Base-by-base conservation (phyloP, 176 grass and related monocot genomes). In the Pharus latifolius region DNA sequence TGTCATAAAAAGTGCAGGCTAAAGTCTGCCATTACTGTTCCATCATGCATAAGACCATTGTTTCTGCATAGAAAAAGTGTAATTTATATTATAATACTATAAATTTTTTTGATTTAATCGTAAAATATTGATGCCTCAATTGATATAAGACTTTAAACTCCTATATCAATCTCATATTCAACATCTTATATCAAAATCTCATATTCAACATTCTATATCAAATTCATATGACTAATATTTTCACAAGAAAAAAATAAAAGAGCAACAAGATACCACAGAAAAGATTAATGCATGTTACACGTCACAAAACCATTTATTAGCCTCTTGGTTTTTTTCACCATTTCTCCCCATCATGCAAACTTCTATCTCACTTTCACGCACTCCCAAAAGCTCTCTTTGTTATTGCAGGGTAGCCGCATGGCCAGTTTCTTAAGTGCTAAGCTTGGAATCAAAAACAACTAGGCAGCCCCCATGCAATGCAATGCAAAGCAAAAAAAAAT, bases 371-470 rank as follows among this genome's bases (percentile, higher is more conserved):
- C 60, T 78, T 81, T 48, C 77, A 74, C 58, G 48, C 33, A 49
- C 56, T 56, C 81, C 66, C 43, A 47, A 46, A 87, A 22, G 32
- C 48, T 82, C 52, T 61, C 25, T 70, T 46, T 71, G 65, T 29
- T 44, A 37, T 34, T 51, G 80, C 80, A 74, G 61, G 69, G 28
- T 56, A 72, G 44, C 58, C 25, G 72, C 50, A 67, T 79, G 78
- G 32, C 61, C n/a, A 71, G 66, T 91, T 88, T 86, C 89, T 82
- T 82, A 63, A 68, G 49, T 12, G 64, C 75, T 83, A 92, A 88
- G 84, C 63, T 78, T 71, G 78, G 84, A 78, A 87, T 84, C 88
- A 64, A 54, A 49, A 37, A 75, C 66, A 84, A 56, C 72, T 68
- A 46, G 77, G 55, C 38, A 49, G n/a, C n/a, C n/a, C n/a, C n/a